These are phyloP conservation scores for Xylariaceae sp. DNA, from an alignment of 2,329 filamentous ascomycete species.

Conservation along the genomic window DNA sequence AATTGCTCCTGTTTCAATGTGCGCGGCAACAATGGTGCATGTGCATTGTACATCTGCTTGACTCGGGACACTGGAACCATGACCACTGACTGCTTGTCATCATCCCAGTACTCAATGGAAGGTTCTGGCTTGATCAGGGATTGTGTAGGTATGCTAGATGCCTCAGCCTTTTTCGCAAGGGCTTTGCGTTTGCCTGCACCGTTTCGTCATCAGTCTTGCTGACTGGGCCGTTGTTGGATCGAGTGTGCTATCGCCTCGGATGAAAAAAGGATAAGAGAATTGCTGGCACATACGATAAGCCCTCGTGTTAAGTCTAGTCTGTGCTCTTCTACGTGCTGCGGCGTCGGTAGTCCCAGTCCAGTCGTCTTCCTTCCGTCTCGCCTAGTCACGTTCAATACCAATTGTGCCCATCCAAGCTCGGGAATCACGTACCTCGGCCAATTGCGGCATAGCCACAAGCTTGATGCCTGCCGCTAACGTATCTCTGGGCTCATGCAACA, in stretches of 20 bases:
- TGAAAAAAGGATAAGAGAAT: constrained; percentile 12
- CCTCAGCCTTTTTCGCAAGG: constrained; percentile 20
- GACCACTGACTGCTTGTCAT: constrained; percentile 32
- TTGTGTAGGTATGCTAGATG: constrained; percentile 19
- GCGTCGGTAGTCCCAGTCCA: constrained; percentile 46
- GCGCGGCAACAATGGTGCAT: constrained; percentile 29
- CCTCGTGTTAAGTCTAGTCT: constrained; percentile 46
- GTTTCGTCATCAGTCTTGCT: constrained; percentile 20
- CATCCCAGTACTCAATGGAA: constrained; percentile 36
- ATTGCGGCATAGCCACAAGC: constrained; percentile 35
- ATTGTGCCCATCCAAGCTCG: neutral
- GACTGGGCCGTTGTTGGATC: constrained; percentile 6
- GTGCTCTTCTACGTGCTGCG: constrained; percentile 39
- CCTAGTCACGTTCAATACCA: constrained; percentile 25
- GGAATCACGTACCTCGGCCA: constrained; percentile 35
- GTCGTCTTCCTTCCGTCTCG: constrained; percentile 39
- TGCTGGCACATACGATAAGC: constrained; percentile 38
- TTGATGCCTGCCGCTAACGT: constrained; percentile 24
- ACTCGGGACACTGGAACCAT: constrained; percentile 29
- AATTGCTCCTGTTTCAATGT: constrained; percentile 22
- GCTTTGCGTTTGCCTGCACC: constrained; percentile 34
- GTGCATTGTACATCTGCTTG: constrained; percentile 33
- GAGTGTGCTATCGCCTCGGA: neutral
- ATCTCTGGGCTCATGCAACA: constrained; percentile 35
- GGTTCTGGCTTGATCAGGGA: constrained; percentile 28